Percentiles rank a stretch among this genome's conserved stretches.
Conservation (phyloP, 352 stramenopile species). For the Globisporangium spiculum region DNA sequence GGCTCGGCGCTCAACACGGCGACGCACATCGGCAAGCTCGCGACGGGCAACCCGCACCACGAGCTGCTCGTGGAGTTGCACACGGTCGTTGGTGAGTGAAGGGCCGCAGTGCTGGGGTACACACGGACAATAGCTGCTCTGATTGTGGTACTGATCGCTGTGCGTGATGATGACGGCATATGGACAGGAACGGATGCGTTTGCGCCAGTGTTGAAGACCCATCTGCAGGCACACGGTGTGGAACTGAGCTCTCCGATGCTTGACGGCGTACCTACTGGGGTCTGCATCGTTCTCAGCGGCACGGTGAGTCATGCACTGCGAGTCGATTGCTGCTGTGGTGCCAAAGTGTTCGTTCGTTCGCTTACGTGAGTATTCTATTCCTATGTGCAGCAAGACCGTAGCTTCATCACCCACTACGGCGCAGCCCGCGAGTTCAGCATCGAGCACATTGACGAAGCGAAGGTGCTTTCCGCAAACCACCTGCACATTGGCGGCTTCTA, state of each 20-base stretch:
- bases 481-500: conserved; percentile 85
- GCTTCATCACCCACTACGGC: conserved; percentile 83
- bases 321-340: neutral
- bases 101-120: neutral
- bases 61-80: conserved; percentile 49
- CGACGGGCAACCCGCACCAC: conserved; percentile 20
- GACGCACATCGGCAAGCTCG: conserved; percentile 70
- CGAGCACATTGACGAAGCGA: conserved; percentile 65
- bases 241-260: conserved; percentile 43
- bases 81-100: conserved; percentile 45
- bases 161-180: neutral
- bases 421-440: conserved; percentile 56
- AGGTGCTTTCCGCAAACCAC: conserved; percentile 55
- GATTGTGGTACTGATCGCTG: neutral
- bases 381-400: conserved; percentile 53
- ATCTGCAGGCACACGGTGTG: conserved; percentile 40
- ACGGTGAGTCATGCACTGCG: conserved; percentile 26
- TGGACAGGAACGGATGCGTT: conserved; percentile 44
- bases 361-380: neutral
- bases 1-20: conserved; percentile 84
- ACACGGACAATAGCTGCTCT: neutral
- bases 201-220: conserved; percentile 38
- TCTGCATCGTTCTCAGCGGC: conserved; percentile 79
- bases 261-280: conserved; percentile 44
- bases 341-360: neutral